Conservation (phyloP, 163 green algal species). For the Prototheca stagnorum region DNA sequence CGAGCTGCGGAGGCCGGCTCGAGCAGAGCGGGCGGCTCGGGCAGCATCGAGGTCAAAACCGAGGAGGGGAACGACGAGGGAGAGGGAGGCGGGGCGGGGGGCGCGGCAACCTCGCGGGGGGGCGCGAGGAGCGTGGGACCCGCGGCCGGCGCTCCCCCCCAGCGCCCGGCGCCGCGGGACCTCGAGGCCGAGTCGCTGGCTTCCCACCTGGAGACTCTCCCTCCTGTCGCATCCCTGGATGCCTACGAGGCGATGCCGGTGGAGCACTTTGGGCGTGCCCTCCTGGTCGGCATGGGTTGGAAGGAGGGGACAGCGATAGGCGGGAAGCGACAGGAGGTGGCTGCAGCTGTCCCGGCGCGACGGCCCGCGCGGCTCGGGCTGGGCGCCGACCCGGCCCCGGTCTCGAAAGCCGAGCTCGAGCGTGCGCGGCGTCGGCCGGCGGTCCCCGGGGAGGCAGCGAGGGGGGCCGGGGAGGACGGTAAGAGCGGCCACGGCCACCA, state of each 20-base stretch:
- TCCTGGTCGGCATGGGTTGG: slow-evolving; percentile 90
- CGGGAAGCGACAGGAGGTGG: slow-evolving; percentile 29
- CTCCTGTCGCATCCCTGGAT: slow-evolving; percentile 20
- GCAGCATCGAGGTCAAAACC: too few relatives aligned
- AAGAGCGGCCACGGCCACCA: background rate
- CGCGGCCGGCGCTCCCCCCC: too few relatives aligned
- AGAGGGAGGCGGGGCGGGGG: too few relatives aligned
- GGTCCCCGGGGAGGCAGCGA: background rate
- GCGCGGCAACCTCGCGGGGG: too few relatives aligned
- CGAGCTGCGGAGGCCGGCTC: background rate
- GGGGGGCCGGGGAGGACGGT: background rate
- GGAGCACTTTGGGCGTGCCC: slow-evolving; percentile 82
- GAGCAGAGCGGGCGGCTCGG: too few relatives aligned
- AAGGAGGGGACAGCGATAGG: slow-evolving; percentile 61
- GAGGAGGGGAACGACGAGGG: too few relatives aligned
- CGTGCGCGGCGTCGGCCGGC: slow-evolving; percentile 1
- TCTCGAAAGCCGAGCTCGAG: slow-evolving; percentile 44
- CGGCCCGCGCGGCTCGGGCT: slow-evolving; percentile 68
- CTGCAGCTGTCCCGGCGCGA: slow-evolving; percentile 55
- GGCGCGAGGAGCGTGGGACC: too few relatives aligned
- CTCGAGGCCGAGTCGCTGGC: slow-evolving; percentile 1
- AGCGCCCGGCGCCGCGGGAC: background rate
- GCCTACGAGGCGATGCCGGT: slow-evolving; percentile 86
- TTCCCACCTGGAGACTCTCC: slow-evolving; percentile 12
- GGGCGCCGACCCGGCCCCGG: slow-evolving; percentile 46